A percentile compares a stretch with the other conserved stretches of the same genome.
Evolutionary conservation across 23 red algal species (phyloP).

Genomic region (Gracilaria caudata): DNA sequence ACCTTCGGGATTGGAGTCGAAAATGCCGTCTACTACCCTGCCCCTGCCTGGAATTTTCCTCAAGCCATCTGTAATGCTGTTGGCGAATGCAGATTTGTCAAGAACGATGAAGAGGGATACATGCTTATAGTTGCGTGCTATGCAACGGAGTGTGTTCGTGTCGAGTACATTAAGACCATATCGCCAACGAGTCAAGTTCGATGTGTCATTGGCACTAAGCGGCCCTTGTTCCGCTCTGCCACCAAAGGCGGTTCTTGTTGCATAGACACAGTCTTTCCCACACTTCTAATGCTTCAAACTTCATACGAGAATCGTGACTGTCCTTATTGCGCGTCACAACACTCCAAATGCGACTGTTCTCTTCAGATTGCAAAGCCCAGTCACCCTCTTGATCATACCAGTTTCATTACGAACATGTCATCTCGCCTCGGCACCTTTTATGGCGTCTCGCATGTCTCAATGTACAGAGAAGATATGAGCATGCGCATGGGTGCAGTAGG

Average conservation of each 20-base stretch:
- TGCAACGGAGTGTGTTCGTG: conserved; percentile 1
- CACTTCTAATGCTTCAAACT: conserved; percentile 20
- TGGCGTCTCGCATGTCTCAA: conserved; percentile 17
- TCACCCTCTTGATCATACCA: conserved; percentile 21
- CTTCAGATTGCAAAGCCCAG: background rate
- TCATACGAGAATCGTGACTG: conserved; percentile 15
- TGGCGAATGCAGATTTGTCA: conserved; percentile 30
- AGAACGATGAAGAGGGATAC: conserved; percentile 11
- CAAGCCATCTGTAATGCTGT: background rate
- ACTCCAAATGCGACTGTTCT: conserved; percentile 17
- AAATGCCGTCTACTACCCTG: conserved; percentile 1
- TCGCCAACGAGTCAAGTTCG: conserved; percentile 2
- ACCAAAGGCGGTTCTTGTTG: conserved; percentile 30
- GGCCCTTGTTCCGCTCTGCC: background rate
- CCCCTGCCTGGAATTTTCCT: conserved; percentile 7
- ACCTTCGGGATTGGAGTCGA: conserved; percentile 20
- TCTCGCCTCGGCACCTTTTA: background rate
- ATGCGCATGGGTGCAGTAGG: conserved; percentile 29
- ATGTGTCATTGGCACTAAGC: conserved; percentile 18
- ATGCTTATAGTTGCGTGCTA: conserved; percentile 8
- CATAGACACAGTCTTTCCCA: conserved; percentile 14
- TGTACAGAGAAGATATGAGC: conserved; percentile 13
- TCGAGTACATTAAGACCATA: conserved; percentile 26
- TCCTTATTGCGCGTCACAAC: background rate
- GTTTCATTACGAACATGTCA: conserved; percentile 5